Evolutionary conservation across 768 basidiomycete species (phyloP).

Genomic region (Nidularia pulvinata): DNA sequence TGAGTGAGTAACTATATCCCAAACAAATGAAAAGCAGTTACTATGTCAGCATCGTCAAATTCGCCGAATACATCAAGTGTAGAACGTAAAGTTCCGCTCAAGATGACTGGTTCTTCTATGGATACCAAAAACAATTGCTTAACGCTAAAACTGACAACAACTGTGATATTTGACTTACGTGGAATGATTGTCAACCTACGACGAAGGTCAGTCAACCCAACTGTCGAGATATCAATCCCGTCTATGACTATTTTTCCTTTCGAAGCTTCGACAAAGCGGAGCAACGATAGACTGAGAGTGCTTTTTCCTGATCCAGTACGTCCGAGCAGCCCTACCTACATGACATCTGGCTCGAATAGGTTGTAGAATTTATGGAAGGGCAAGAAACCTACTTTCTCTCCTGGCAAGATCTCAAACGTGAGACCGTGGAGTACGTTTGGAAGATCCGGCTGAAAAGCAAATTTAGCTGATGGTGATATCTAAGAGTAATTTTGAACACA

Average conservation of each 20-base stretch:
- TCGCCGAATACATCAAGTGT: conserved; percentile 86
- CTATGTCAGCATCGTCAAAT: conserved; percentile 79
- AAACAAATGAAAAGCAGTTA: conserved; percentile 22
- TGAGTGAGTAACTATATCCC: conserved; percentile 24
- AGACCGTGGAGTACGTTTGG: conserved; percentile 72
- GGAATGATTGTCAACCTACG: conserved; percentile 78
- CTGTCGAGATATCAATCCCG: conserved; percentile 66
- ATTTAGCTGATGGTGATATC: neutral
- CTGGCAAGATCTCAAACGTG: conserved; percentile 64
- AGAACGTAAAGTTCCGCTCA: conserved; percentile 80
- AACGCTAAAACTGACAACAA: too few relatives aligned
- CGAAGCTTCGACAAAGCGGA: conserved; percentile 83
- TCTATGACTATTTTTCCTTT: conserved; percentile 72
- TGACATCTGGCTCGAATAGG: neutral
- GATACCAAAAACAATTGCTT: too few relatives aligned
- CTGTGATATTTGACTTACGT: conserved; percentile 18
- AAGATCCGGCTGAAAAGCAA: conserved; percentile 61
- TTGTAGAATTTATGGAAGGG: too few relatives aligned
- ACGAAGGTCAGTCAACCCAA: conserved; percentile 78
- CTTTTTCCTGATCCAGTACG: conserved; percentile 71
- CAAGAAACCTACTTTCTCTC: conserved; percentile 58
- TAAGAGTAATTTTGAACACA: conserved; percentile 28
- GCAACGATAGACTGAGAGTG: conserved; percentile 81
- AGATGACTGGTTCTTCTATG: conserved; percentile 85
- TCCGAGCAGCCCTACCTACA: conserved; percentile 60